Evolutionary conservation across 2,329 filamentous ascomycete genomes (phyloP).

Genomic region (Chaetomium strumarium): DNA sequence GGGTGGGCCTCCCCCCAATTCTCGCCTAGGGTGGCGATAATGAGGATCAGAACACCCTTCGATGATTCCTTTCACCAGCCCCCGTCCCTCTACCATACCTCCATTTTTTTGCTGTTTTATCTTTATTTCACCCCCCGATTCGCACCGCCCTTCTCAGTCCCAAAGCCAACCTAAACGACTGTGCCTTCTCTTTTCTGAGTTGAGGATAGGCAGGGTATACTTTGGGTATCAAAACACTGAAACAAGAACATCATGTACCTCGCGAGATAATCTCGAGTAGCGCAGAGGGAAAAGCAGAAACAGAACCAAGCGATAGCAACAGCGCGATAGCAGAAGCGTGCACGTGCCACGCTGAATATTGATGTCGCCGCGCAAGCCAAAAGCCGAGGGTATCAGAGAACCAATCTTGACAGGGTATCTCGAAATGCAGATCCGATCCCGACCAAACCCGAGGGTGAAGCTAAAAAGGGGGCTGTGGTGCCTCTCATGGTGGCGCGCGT

Average conservation of each 20-base stretch:
- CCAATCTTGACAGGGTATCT: constrained; percentile 51
- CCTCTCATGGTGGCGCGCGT: constrained; percentile 13
- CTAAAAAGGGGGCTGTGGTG: constrained; percentile 12
- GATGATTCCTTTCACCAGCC: constrained; percentile 5
- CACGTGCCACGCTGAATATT: not conserved
- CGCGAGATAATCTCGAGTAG: constrained; percentile 8
- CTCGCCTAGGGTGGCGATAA: constrained; percentile 11
- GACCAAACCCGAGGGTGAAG: constrained; percentile 31
- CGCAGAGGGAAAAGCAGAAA: constrained; percentile 23
- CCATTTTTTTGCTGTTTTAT: not conserved
- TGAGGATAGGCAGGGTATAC: constrained; percentile 29
- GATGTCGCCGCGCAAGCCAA: constrained; percentile 1
- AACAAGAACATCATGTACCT: constrained; percentile 27
- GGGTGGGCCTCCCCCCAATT: constrained; percentile 5
- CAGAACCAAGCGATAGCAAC: constrained; percentile 7
- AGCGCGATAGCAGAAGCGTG: constrained; percentile 2
- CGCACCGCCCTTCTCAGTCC: constrained; percentile 12
- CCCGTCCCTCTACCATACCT: not conserved
- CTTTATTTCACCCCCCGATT: constrained; percentile 13
- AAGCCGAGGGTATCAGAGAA: constrained; percentile 29
- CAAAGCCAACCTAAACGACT: constrained; percentile 22
- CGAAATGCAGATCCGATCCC: constrained; percentile 53
- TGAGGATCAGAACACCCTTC: constrained; percentile 11
- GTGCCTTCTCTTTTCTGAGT: constrained; percentile 23
- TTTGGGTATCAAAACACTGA: constrained; percentile 34